Evolutionary conservation across 192 early-diverging fungal species (phyloP), one percentile per base, ranked within the genome.

Genomic region (Coemansia sp.): DNA sequence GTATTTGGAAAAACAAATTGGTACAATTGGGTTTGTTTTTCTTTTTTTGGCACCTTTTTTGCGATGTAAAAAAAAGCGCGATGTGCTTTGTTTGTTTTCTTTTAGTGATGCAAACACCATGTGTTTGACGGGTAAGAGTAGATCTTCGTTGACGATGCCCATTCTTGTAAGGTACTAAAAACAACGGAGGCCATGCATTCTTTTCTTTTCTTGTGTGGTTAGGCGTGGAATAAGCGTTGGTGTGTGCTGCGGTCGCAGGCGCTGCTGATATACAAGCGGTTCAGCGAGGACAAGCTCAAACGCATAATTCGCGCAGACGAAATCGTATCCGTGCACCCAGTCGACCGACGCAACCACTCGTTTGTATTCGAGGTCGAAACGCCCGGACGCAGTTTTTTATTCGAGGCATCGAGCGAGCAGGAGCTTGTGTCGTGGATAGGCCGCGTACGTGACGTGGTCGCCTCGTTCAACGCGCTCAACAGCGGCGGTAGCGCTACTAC

Each of bases 181-280:
- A n/a, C n/a, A n/a, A 4, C 11, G n/a, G 5, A 55, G 10, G 7
- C 20, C 4, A 55, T 28, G 5, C 3, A 10, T 20, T 55, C 20
- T 28, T 20, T 18, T 18, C 3, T 30, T 60, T 40, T 4, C 7
- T 10, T 17, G 38, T 18, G 5, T 17, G 2, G 7, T n/a, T 79
- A 79, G 77, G 65, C 67, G 20, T 81, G 79, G 79, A 81, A 81
- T 56, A 75, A 76, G 61, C 69, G 79, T 22, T 81, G 79, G 79
- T 81, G 79, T 31, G 79, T 81, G 56, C 71, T 81, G 14, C 52
- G 79, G 45, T 73, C 73, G 42, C 79, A 81, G 59, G 73, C 79
- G 12, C 64, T 81, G 50, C 58, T 71, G 63, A 76, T 81, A 20
- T 81, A 81, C 64, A 76, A 76, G 61, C 70, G 63, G 8, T 42